Conservation (phyloP, 768 basidiomycete species). For the Boletus huronensis region DNA sequence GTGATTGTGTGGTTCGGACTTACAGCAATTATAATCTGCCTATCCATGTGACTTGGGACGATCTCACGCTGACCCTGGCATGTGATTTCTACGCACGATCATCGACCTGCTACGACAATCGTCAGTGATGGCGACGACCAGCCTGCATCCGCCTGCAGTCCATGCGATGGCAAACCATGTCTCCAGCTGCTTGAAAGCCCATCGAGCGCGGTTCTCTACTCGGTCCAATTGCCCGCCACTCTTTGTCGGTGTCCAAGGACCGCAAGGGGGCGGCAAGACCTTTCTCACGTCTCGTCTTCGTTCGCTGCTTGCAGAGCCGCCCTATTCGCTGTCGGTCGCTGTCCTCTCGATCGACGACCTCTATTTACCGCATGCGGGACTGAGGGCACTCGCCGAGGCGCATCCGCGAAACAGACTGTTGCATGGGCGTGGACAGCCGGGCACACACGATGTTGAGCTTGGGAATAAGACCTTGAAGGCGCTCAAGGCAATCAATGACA, state of each 20-base stretch:
- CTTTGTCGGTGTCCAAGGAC: conserved; percentile 87
- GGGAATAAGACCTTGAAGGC: conserved; percentile 50
- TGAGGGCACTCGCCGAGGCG: conserved; percentile 49
- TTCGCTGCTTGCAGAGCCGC: conserved; percentile 39
- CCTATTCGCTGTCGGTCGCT: conserved; percentile 52
- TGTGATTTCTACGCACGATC: conserved; percentile 8
- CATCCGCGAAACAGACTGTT: conserved; percentile 61
- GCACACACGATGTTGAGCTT: conserved; percentile 82
- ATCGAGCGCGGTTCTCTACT: conserved; percentile 24
- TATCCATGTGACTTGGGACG: too few species aligned
- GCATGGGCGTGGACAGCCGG: conserved; percentile 85
- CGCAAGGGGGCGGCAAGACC: conserved; percentile 93
- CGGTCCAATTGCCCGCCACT: conserved; percentile 46
- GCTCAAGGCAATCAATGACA: conserved; percentile 43
- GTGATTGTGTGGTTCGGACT: conserved; percentile 23
- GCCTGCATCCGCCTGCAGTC: conserved; percentile 33
- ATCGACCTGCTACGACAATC: not conserved
- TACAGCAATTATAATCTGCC: conserved; percentile 29
- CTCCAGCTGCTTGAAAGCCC: conserved; percentile 31
- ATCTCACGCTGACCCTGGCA: conserved; percentile 5
- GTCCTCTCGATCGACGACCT: conserved; percentile 82
- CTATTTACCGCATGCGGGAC: conserved; percentile 69
- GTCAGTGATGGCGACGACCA: conserved; percentile 14
- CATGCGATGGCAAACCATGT: conserved; percentile 39
- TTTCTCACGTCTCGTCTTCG: conserved; percentile 64